Percentiles rank a stretch among this genome's conserved stretches.
phyloP scores from a whole-genome alignment of 2,329 filamentous ascomycete genomes.

The Clonostachys rosea region DNA sequence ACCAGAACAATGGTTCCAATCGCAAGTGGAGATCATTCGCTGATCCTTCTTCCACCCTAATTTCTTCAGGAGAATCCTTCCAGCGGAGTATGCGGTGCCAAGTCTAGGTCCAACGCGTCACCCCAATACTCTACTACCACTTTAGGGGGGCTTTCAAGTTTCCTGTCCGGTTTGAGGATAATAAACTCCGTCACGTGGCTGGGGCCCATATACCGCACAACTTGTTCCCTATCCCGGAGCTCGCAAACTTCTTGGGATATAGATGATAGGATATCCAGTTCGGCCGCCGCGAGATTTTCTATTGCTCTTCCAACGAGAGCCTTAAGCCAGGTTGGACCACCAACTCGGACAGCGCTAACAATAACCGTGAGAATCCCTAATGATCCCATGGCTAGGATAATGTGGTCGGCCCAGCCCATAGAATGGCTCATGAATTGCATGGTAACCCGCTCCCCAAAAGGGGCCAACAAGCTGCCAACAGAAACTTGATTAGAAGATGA shows the following conservation, averaged over 20 bases:
- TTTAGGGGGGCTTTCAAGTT: too few species aligned
- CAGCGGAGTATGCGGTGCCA: too few species aligned
- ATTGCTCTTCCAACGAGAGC: slow-evolving; percentile 31
- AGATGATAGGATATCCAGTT: slow-evolving; percentile 2
- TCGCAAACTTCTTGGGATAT: slow-evolving; percentile 3
- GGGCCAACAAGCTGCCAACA: slow-evolving; percentile 1
- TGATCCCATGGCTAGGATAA: slow-evolving; percentile 37
- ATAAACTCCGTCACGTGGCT: neutral
- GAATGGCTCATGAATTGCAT: slow-evolving; percentile 39
- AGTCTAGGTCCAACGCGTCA: too few species aligned
- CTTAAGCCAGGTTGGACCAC: slow-evolving; percentile 29
- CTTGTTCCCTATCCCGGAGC: neutral
- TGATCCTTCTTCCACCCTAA: too few species aligned
- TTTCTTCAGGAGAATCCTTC: too few species aligned
- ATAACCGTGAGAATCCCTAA: slow-evolving; percentile 35
- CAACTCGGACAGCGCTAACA: slow-evolving; percentile 33
- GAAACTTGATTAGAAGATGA: too few species aligned
- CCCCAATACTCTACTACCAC: too few species aligned
- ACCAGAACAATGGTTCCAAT: slow-evolving; percentile 18
- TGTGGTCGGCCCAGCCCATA: slow-evolving; percentile 27
- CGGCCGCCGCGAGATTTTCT: neutral
- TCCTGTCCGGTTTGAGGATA: neutral
- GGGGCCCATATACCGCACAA: neutral
- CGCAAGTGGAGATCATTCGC: neutral
- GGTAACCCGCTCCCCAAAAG: slow-evolving; percentile 37